Evolutionary conservation across 129 eudicot species (phyloP), one percentile per base, ranked within the genome.

Genomic region (Scalesia atractyloides): DNA sequence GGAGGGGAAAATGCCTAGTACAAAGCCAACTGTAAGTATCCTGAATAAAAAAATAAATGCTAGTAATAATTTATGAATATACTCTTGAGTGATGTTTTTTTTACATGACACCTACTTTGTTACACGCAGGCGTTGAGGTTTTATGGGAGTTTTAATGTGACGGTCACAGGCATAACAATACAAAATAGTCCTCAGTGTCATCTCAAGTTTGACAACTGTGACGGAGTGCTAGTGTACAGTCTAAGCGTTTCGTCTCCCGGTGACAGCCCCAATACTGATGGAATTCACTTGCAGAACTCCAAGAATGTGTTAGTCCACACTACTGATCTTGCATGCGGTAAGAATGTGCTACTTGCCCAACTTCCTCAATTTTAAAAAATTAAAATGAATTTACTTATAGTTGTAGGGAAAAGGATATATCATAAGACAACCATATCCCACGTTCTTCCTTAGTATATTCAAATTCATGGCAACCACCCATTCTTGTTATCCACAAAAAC

Each of bases 181-280:
- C 96, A 84, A 76, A 93, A 93, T 58, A 93, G 98, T 75, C 89
- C 87, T 15, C 96, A 90, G 37, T 93, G 96, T 59, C 98, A 93
- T 70, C 89, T 93, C 44, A 93, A 93, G 78, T 93, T 93, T 62
- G 98, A 93, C 70, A 87, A 80, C 59, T 90, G 98, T 83, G 72
- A 75, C 30, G 91, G 97, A 73, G 97, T 93, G 58, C 74, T 80
- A 47, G 97, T 83, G 7, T 82, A 80, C 81, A 58, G 85, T 74
- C 70, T 87, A 66, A 80, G 70, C 16, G 86, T 81, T 68, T 78
- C 89, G 2, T 93, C 98, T 67, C 97, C 98, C 1, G 96, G 97
- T 57, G 88, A 90, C 72, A 93, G 98, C 69, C 98, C 98, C 9
- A 90, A 93, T 73, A 93, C 98, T 20, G 98, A 93, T 39, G 97